Evolutionary conservation across 2,329 filamentous ascomycete genomes (phyloP).

Genomic region (Claviceps pazoutovae): DNA sequence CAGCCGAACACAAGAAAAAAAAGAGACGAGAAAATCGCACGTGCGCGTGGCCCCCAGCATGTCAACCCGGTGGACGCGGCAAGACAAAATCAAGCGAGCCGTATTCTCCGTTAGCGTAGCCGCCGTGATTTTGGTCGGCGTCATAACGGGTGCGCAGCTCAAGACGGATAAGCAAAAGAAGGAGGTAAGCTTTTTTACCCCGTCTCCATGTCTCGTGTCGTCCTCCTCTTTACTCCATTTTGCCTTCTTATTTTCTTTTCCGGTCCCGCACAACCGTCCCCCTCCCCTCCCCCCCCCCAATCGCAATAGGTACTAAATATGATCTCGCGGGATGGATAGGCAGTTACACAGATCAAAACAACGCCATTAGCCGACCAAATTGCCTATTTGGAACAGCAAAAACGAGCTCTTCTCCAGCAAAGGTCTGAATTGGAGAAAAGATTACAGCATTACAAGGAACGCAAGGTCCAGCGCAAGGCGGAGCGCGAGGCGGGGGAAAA

Average conservation of each 20-base stretch:
- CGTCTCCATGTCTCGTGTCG: not conserved
- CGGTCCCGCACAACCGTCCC: too few relatives aligned
- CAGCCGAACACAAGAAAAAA: not conserved
- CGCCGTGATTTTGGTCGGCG: constrained; percentile 31
- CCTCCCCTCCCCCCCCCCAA: too few relatives aligned
- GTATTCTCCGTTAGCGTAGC: constrained; percentile 30
- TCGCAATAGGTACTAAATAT: not conserved
- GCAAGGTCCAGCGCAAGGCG: constrained; percentile 23
- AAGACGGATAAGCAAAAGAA: constrained; percentile 34
- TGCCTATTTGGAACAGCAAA: constrained; percentile 28
- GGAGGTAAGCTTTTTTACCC: constrained; percentile 19
- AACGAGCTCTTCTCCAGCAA: constrained; percentile 24
- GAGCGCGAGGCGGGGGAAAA: too few relatives aligned
- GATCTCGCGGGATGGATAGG: constrained; percentile 9
- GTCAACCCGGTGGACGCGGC: constrained; percentile 14
- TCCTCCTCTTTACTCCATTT: not conserved
- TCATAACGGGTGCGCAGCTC: constrained; percentile 34
- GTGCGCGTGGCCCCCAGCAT: not conserved
- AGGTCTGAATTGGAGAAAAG: constrained; percentile 27
- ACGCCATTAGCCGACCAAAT: constrained; percentile 30
- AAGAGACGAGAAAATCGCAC: not conserved
- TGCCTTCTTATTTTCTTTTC: not conserved
- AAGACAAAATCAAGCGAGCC: constrained; percentile 21
- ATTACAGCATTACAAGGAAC: constrained; percentile 24
- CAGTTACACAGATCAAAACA: constrained; percentile 24